Base-by-base conservation (phyloP, 352 stramenopile species). In the Pythium sp. region DNA sequence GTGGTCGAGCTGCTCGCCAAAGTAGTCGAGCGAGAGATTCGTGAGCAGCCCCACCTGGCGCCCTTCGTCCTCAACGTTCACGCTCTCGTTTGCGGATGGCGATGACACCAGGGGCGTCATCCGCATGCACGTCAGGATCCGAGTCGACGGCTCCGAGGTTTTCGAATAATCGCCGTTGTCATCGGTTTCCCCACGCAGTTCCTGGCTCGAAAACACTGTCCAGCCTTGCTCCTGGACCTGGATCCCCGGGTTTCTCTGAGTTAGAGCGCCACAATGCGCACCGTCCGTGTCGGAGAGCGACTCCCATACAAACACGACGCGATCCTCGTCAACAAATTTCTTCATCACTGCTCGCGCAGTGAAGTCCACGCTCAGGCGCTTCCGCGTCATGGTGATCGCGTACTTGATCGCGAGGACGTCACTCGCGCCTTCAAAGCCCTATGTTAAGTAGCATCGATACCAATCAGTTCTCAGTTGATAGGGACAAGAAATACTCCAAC, bases 21-120 rank as follows among this genome's bases (percentile, higher is more conserved):
- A 80, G 53, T 77, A 73, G 32, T 77, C 71, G 47, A 80, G 73
- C 5, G 65, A 62, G 46, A 80, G 62, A 32, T 72, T 74, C 47
- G 71, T 75, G 15, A 80, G 65, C 28, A 77, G 5, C 0, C 71
- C 73, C 12, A 75, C 73, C 56, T 75, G 71, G 3, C 68, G 64
- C 9, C 68, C 65, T 67, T 69, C 58, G 18, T 67, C 24, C 1
- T 18, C 55, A n/a, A 30, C 1, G 8, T 49, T 55, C 28, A 11
- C 28, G 30, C 15, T 18, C 26, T n/a, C 54, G 22, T 8, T 59
- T 20, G 54, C 12, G 5, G 46, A 53, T 18, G 58, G 14, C 38
- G 34, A 68, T 47, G 62, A 65, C 15, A 79, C 62, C 1, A 76
- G 62, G 32, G 72, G 72, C 9, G 62, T 62, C 70, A 79, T 76